Evolutionary conservation across 2,329 filamentous ascomycete species (phyloP).

Genomic region (Byssoonygena ceratinophila): DNA sequence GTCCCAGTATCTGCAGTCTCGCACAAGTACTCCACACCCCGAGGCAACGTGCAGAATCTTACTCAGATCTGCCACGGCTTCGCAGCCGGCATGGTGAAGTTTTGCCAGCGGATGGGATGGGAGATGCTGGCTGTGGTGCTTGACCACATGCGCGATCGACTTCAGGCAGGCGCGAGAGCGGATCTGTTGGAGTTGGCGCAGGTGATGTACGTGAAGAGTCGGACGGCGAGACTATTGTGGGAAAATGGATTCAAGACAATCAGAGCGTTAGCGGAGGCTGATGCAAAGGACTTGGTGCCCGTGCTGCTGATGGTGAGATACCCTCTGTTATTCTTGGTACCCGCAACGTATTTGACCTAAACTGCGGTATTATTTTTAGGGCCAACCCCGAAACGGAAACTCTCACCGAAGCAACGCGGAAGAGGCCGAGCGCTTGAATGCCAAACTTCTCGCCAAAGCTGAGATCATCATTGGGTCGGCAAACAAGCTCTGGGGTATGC

Average conservation of each 20-base stretch:
- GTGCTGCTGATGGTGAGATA: constrained; percentile 56
- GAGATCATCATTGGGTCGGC: constrained; percentile 58
- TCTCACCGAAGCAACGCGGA: constrained; percentile 40
- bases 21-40: constrained; percentile 57
- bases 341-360: not conserved
- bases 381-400: constrained; percentile 52
- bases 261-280: constrained; percentile 57
- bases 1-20: constrained; percentile 59
- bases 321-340: not conserved
- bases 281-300: constrained; percentile 56
- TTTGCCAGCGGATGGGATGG: constrained; percentile 68
- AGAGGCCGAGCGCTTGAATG: constrained; percentile 50
- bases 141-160: constrained; percentile 63
- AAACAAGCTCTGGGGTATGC: constrained; percentile 53
- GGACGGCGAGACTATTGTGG: constrained; percentile 63
- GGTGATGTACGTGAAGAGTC: constrained; percentile 65
- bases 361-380: constrained; percentile 32
- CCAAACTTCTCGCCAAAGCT: constrained; percentile 57
- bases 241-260: constrained; percentile 64
- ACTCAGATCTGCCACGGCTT: constrained; percentile 68
- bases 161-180: constrained; percentile 60
- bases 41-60: constrained; percentile 60
- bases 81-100: constrained; percentile 67
- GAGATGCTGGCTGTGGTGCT: constrained; percentile 60
- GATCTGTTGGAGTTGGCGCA: constrained; percentile 61